A percentile compares a stretch with the other conserved stretches of the same genome.
Evolutionary conservation across 192 early-diverging fungal genomes (phyloP).

Genomic region (Chytriomyces sp.): DNA sequence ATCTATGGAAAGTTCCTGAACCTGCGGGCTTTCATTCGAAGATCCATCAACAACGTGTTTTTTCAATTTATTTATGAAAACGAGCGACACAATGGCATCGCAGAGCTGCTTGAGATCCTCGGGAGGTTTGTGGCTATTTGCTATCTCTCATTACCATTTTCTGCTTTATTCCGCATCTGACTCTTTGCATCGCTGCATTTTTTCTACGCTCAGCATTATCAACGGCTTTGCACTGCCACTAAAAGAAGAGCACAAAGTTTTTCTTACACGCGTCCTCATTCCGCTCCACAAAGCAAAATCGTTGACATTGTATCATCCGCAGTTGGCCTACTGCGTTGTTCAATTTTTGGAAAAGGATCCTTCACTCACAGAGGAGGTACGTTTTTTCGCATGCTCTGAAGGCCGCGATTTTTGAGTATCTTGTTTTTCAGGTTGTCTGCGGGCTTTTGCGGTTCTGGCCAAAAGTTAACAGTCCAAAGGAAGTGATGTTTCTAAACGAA

Average conservation of each 20-base stretch:
- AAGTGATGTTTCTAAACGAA: conserved; percentile 99
- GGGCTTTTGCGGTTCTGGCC: conserved; percentile 96
- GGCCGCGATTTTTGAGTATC: conserved; percentile 54
- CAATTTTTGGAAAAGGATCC: conserved; percentile 99
- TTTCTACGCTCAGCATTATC: conserved; percentile 80
- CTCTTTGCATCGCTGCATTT: conserved; percentile 28
- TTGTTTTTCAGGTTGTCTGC: conserved; percentile 69
- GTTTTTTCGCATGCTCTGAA: conserved; percentile 55
- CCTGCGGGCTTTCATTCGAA: conserved; percentile 93
- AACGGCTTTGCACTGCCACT: conserved; percentile 98
- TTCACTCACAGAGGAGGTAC: conserved; percentile 83
- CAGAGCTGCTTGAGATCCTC: conserved; percentile 96
- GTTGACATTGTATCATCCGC: conserved; percentile 93
- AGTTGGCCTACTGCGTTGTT: conserved; percentile 97
- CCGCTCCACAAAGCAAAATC: conserved; percentile 97
- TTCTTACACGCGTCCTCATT: conserved; percentile 89
- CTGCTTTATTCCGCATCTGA: background rate
- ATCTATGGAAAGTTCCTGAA: conserved; percentile 99
- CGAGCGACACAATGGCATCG: conserved; percentile 96
- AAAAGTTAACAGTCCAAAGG: conserved; percentile 98
- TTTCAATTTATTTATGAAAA: conserved; percentile 98
- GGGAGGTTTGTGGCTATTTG: conserved; percentile 73
- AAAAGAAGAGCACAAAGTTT: conserved; percentile 98
- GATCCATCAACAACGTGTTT: conserved; percentile 98
- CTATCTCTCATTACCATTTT: background rate